These are phyloP conservation scores for Aspergillus haitiensis DNA, from an alignment of 495 filamentous ascomycete genomes.

Conservation along the genomic window DNA sequence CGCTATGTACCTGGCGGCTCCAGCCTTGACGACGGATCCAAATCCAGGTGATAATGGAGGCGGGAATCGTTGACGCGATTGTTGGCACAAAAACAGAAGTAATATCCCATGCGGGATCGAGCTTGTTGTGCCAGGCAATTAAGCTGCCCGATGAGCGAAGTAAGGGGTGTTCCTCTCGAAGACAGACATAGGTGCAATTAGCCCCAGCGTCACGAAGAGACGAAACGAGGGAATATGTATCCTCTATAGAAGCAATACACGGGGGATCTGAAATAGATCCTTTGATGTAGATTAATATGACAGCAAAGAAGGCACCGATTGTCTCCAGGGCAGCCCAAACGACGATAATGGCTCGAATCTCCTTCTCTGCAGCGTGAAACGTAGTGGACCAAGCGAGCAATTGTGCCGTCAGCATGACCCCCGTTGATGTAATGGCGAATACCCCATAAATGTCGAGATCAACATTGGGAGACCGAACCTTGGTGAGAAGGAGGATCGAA, in stretches of 20 bases:
- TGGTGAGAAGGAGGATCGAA: conserved; percentile 1
- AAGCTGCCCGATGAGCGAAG: not conserved
- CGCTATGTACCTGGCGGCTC: not conserved
- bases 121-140: conserved; percentile 6
- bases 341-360: not conserved
- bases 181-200: conserved; percentile 1
- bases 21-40: not conserved
- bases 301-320: not conserved
- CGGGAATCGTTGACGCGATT: not conserved
- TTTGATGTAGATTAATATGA: not conserved
- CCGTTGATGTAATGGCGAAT: conserved; percentile 5
- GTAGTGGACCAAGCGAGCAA: conserved; percentile 1
- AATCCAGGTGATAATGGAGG: not conserved
- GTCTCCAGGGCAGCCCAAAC: not conserved
- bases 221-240: not conserved
- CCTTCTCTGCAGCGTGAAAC: not conserved
- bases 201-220: not conserved
- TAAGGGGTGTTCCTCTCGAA: not conserved
- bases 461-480: not conserved
- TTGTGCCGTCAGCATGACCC: not conserved
- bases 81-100: conserved; percentile 5
- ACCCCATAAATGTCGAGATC: conserved; percentile 11
- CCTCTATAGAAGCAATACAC: not conserved
- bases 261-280: not conserved
- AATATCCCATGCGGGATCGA: not conserved